Evolutionary conservation across 1,139 yeast species (phyloP), one percentile per base, ranked within the genome.

Genomic region (Sugiyamaella paludigena): DNA sequence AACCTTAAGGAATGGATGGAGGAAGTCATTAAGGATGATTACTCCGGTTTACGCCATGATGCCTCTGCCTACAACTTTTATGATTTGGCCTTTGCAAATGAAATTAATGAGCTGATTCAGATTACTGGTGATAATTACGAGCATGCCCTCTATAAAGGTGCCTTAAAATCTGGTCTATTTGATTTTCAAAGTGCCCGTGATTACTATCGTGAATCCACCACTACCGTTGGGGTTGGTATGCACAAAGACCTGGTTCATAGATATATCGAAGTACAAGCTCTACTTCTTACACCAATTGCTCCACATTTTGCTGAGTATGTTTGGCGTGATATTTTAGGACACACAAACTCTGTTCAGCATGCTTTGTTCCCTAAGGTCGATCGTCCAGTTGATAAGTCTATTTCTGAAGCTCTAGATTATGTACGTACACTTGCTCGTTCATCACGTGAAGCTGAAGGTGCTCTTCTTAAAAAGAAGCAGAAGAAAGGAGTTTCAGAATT

Each of bases 1-100:
- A 92, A 89, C 49, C 77, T 92, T 68, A 91, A 88, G 70, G 98
- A 91, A 70, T 92, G 99, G 99, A 80, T 87, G 67, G 97, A 88
- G 67, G 92, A 84, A 49, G 72, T 80, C 47, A 71, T 80, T 39
- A 74, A 75, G 57, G 74, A 76, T 58, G 61, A 73, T 53, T 80
- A 74, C 51, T 62, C 73, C 15, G 77, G 87, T 58, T 83, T 96
- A 73, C 75, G 84, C 46, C 96, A 95, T 43, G 79, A 80, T 49
- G 63, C 64, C 42, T 75, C 73, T 56, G 44, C 39, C n/a, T 33
- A 28, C 19, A 78, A 80, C 44, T 87, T 89, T 76, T 87, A 87
- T 61, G 99, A 92, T 68, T 64, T 69, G 53, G 95, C 96, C 0
- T 92, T 92, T 67, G 96, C 88, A 60, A 87, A 92, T 66, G 99